Percentiles rank a stretch among this genome's conserved stretches.
Conservation (phyloP, 495 filamentous ascomycete genomes). For the Ascobolus immersus region DNA sequence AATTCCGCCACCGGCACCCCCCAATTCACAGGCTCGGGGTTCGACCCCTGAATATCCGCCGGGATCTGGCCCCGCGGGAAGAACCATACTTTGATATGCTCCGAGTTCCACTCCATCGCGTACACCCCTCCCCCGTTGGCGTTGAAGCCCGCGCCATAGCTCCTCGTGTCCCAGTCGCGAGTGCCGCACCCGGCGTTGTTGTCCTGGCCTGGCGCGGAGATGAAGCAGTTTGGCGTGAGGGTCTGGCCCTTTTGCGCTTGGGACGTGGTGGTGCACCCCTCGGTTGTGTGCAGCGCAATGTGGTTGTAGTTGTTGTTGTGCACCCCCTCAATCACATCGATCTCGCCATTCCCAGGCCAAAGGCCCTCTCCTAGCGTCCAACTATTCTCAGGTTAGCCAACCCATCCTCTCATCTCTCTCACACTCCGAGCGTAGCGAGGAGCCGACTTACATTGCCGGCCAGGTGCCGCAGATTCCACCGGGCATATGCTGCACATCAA, state of each 20-base stretch:
- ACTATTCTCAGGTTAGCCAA: constrained; percentile 7
- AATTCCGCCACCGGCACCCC: constrained; percentile 43
- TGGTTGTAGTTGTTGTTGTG: constrained; percentile 36
- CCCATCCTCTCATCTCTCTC: background rate
- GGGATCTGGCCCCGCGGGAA: constrained; percentile 40
- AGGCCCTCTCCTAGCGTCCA: constrained; percentile 47
- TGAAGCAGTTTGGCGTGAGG: constrained; percentile 29
- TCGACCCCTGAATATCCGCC: constrained; percentile 26
- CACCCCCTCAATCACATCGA: constrained; percentile 80
- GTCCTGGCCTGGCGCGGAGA: constrained; percentile 19
- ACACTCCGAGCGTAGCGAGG: background rate
- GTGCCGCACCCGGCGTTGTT: constrained; percentile 24
- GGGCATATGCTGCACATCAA: constrained; percentile 57
- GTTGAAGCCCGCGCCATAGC: constrained; percentile 52
- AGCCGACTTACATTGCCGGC: constrained; percentile 30
- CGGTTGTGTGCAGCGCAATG: constrained; percentile 50
- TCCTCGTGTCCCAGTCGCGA: constrained; percentile 21
- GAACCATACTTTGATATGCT: constrained; percentile 50
- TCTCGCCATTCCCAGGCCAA: constrained; percentile 69
- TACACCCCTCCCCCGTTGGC: constrained; percentile 40
- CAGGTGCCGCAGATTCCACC: constrained; percentile 41
- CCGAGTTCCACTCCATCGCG: constrained; percentile 45
- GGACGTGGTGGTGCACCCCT: constrained; percentile 34
- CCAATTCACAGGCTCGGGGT: constrained; percentile 37
- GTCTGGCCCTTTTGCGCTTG: constrained; percentile 20